Percentiles rank a stretch among this genome's conserved stretches.
Conservation (phyloP, 2,329 filamentous ascomycete species). For the Camillea tinctor region DNA sequence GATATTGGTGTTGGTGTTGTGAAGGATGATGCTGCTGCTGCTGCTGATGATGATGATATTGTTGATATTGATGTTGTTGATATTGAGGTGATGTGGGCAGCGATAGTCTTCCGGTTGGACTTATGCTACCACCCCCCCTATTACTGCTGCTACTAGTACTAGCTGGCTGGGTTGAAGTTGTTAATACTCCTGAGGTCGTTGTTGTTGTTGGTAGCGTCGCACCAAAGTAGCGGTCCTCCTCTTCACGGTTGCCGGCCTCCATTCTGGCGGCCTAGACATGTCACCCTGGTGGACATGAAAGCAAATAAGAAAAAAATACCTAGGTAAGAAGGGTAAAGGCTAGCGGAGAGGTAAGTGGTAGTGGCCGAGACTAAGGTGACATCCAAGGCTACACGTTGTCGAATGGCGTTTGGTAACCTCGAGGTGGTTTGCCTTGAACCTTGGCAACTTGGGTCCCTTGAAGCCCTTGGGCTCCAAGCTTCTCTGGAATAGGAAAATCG, state of each 20-base stretch:
- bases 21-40: slow-evolving; percentile 15
- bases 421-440: slow-evolving; percentile 9
- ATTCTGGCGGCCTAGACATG: slow-evolving; percentile 43
- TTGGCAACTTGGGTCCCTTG: neutral
- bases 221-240: slow-evolving; percentile 39
- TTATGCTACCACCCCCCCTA: too few species aligned
- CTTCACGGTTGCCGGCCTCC: slow-evolving; percentile 46
- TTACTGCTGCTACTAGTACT: neutral
- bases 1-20: slow-evolving; percentile 25
- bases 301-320: slow-evolving; percentile 37
- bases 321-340: slow-evolving; percentile 9
- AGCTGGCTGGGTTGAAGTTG: slow-evolving; percentile 30
- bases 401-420: slow-evolving; percentile 14
- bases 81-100: slow-evolving; percentile 28
- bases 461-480: neutral
- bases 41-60: slow-evolving; percentile 25
- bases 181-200: too few species aligned
- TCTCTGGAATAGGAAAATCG: neutral
- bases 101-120: slow-evolving; percentile 31
- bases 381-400: slow-evolving; percentile 16
- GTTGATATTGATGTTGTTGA: slow-evolving; percentile 24
- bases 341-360: neutral
- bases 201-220: slow-evolving; percentile 36
- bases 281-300: slow-evolving; percentile 34
- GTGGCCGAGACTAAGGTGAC: neutral